Base-by-base conservation (phyloP, 805 yeast species). In the Kluyveromyces starmeri region DNA sequence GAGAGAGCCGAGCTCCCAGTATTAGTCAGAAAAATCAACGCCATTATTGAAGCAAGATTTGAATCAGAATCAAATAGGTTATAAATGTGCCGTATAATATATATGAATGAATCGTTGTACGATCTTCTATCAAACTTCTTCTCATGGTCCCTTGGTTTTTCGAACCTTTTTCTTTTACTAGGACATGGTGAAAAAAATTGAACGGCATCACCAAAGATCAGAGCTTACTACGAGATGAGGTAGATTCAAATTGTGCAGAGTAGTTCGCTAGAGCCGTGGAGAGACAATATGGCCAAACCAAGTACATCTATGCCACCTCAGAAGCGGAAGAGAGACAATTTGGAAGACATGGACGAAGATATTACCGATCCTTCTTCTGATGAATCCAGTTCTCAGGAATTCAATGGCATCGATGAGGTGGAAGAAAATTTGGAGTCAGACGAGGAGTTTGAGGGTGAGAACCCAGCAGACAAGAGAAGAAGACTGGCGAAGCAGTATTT, bases 401-500 rank as follows among this genome's bases (percentile, higher is more conserved):
- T 56, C 1, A 46, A 42, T 19, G 63, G 52, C 8, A 63, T 46
- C 4, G 54, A 48, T 8, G 61, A 55, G 7, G 70, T 64, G 25
- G 56, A 41, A 8, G 68, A 63, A 16, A 65, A 62, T n/a, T 42
- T 71, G 15, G 73, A 71, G 11, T 75, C 81, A 10, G 89, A 80
- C 20, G 92, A 78, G 45, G 94, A 80, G 46, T 74, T 76, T 44
- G 74, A 65, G 11, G 69, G 67, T 12, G 97, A 89, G 58, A 73
- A 75, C 31, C 94, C 88, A 7, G 94, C 95, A 0, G 98, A 92
- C 51, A 86, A 84, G 59, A 75, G 98, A 59, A 74, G 98, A 61
- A 68, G 97, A 51, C 68, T 92, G 40, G 97, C 97, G 12, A 86
- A 86, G 58, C 92, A 88, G 58, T 92, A 92, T 58, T 64, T 92